These are phyloP conservation scores for Metschnikowia peoriensis DNA, from an alignment of 805 yeast species.

Conservation along the genomic window DNA sequence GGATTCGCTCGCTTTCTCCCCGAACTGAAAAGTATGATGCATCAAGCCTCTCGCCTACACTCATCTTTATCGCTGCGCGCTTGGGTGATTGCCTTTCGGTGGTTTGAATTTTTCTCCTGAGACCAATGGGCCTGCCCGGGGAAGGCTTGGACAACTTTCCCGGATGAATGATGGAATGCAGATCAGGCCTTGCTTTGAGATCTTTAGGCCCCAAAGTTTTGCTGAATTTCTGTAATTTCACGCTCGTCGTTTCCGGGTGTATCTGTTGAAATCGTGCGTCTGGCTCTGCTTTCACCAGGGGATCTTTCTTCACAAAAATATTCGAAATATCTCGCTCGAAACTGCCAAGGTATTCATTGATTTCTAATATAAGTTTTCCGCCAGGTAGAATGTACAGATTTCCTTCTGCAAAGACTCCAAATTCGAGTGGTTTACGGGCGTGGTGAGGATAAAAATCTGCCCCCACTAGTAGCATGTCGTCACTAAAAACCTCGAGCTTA, in stretches of 20 bases:
- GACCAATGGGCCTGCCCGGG: constrained; percentile 6
- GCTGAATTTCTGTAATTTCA: not conserved
- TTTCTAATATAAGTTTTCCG: constrained; percentile 27
- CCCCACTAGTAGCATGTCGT: constrained; percentile 31
- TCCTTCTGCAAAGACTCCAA: constrained; percentile 21
- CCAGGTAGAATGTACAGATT: constrained; percentile 27
- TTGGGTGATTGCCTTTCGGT: not conserved
- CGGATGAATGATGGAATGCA: not conserved
- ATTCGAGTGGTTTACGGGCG: constrained; percentile 18
- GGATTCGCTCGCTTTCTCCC: constrained; percentile 3
- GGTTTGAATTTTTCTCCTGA: not conserved
- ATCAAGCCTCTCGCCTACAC: constrained; percentile 4
- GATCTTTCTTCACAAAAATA: constrained; percentile 11
- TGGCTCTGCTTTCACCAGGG: not conserved
- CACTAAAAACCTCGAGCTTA: constrained; percentile 44
- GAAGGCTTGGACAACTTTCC: not conserved
- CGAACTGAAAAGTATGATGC: not conserved
- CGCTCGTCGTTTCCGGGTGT: not conserved
- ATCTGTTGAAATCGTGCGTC: not conserved
- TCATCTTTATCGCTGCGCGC: not conserved
- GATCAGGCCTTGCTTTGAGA: not conserved
- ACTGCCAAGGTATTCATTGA: constrained; percentile 28
- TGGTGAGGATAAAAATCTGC: constrained; percentile 32
- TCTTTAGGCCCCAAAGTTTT: not conserved
- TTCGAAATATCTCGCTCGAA: constrained; percentile 39